Evolutionary conservation across 306 rosid species (phyloP), one percentile per base, ranked within the genome.

Genomic region (Canavalia gladiata): DNA sequence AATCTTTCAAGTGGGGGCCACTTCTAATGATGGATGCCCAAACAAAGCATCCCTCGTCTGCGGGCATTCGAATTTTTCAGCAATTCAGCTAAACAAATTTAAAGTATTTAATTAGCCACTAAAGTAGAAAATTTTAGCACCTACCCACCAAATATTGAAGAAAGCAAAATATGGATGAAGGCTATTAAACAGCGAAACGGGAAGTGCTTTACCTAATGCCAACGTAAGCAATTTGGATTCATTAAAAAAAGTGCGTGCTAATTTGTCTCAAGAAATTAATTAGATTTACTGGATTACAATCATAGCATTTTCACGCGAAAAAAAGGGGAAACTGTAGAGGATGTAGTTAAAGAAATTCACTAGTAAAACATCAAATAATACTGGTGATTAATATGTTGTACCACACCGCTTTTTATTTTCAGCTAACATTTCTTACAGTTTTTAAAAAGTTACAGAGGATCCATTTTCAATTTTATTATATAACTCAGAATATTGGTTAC

Each of bases 1-100:
- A 87, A 87, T 85, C 87, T 87, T 71, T 1, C 72, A 75, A 7
- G 67, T 68, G 86, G 83, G 90, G 85, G 56, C 87, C 81, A 63
- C 30, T 54, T 41, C 35, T 47, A 50, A 58, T 37, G 81, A 70
- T 78, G 85, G 88, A 78, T 86, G 78, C 67, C 75, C 77, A 82
- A 83, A 76, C 86, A 79, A 83, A 72, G 81, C 77, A 78, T 72
- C 81, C 33, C 68, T 74, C 59, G 86, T 87, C 79, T 82, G 88
- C 71, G 11, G 11, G 63, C 80, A 39, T 68, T 76, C 57, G 25
- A 76, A 67, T 28, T 74, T 87, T 72, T 77, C 41, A 66, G 57
- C 56, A 35, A 52, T 72, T 77, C 41, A 66, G 57, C 56, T 46
- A 52, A 83, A 34, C 52, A 31, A 75, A 45, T 54, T 56, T 12